Evolutionary conservation across 441 rosid genomes (phyloP), one percentile per base, ranked within the genome.

Genomic region (Sinapis alba): DNA sequence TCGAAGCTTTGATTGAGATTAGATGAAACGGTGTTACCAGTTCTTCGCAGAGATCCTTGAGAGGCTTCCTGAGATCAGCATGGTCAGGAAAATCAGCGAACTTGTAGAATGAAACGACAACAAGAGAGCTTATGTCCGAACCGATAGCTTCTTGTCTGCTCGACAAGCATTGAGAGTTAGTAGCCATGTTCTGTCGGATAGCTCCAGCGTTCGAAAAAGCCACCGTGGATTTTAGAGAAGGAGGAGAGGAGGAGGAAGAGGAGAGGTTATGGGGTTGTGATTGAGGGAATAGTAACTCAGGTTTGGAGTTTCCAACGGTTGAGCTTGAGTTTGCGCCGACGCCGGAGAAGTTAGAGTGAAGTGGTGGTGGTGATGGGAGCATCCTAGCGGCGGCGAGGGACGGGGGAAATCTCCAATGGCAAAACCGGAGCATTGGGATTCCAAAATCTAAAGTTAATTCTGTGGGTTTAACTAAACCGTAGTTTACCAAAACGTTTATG

Each of bases 21-120:
- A 53, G 63, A 75, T 61, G 50, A 75, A 75, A 32, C 4, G 4
- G 15, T 45, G 20, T 38, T 84, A 95, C 99, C 93, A 91, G 76
- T 70, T 86, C 79, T 79, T 92, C 80, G 72, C 98, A 92, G 60
- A 95, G 97, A 64, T 87, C 80, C 72, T 89, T 92, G 80, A 92
- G 72, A 11, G 98, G 96, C 24, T 82, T 85, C 63, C 96, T 85
- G 83, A 92, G 30, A 56, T 86, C 83, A 75, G 94, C 91, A 67
- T 91, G 86, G 83, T 90, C 94, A 1, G 87, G 88, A 32, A 94
- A 90, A 72, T 86, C 94, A 70, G 95, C 91, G 65, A 95, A 95
- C 79, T 86, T 88, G 86, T 91, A 95, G 85, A 92, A 90, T 3
- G 98, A 92, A 11, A 95, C 93, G 62, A 95, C 94, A 56, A 88